Conservation (phyloP, 1,139 yeast species). For the Blastobotrys ciferrii region DNA sequence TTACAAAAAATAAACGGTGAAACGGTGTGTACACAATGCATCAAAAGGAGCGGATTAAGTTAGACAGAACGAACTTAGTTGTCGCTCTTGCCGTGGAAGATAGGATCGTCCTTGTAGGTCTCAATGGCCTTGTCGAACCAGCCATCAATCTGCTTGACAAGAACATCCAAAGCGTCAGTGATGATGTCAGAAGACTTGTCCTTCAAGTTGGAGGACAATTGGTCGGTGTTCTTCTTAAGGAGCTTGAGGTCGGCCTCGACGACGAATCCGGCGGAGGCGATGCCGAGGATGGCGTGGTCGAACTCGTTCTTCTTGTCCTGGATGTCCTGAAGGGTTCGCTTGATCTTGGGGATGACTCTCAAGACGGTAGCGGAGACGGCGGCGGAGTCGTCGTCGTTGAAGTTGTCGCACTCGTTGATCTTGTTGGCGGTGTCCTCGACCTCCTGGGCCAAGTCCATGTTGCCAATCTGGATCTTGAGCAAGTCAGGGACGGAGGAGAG, state of each 20-base stretch:
- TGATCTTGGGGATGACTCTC: constrained; percentile 20
- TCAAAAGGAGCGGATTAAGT: not conserved
- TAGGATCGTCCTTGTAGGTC: constrained; percentile 6
- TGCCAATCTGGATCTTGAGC: constrained; percentile 19
- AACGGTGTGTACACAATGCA: constrained; percentile 5
- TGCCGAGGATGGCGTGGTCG: constrained; percentile 23
- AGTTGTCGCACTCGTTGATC: constrained; percentile 13
- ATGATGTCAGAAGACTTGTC: constrained; percentile 16
- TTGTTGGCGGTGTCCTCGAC: constrained; percentile 17
- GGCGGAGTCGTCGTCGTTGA: constrained; percentile 15
- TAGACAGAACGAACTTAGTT: too few relatives aligned
- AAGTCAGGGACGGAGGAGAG: constrained; percentile 20
- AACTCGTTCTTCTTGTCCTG: constrained; percentile 23
- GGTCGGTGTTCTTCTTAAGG: constrained; percentile 18
- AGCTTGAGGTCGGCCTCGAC: constrained; percentile 19
- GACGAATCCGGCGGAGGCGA: constrained; percentile 22
- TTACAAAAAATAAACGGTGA: not conserved
- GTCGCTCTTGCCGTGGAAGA: constrained; percentile 6
- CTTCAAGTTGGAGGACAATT: constrained; percentile 17
- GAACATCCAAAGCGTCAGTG: constrained; percentile 15
- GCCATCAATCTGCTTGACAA: constrained; percentile 20
- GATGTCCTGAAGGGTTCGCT: constrained; percentile 18
- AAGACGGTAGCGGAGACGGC: constrained; percentile 18
- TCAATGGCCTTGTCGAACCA: constrained; percentile 20
- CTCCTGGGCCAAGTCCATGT: constrained; percentile 13